These are phyloP conservation scores for Poteriospumella lacustris DNA, from an alignment of 108 stramenopile genomes.

Conservation along the genomic window DNA sequence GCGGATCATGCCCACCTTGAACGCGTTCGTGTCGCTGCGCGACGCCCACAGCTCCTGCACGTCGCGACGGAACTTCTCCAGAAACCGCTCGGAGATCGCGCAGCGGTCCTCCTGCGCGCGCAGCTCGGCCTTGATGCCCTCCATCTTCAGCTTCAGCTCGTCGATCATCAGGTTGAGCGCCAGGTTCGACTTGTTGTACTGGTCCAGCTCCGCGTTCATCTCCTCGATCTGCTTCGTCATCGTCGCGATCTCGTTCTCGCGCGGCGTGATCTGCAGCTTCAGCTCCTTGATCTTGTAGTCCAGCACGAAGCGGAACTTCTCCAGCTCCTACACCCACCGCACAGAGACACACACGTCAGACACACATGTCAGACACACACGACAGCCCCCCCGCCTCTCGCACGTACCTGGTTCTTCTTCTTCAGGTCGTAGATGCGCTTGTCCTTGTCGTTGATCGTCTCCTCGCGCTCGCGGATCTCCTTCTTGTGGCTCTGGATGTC, in stretches of 20 bases:
- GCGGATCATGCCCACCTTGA: slow-evolving; percentile 43
- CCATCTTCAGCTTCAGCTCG: slow-evolving; percentile 59
- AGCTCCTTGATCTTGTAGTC: slow-evolving; percentile 72
- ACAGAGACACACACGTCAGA: neutral
- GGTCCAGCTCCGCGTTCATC: slow-evolving; percentile 63
- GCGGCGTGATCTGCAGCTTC: slow-evolving; percentile 61
- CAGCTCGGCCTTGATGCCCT: slow-evolving; percentile 47
- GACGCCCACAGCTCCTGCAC: slow-evolving; percentile 27
- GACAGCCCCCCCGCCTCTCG: neutral
- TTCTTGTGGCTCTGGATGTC: slow-evolving; percentile 61
- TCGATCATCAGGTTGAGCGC: slow-evolving; percentile 64
- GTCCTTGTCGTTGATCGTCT: slow-evolving; percentile 62
- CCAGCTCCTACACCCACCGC: slow-evolving; percentile 46
- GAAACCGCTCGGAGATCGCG: slow-evolving; percentile 19
- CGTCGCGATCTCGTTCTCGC: slow-evolving; percentile 59
- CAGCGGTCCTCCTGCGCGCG: slow-evolving; percentile 37
- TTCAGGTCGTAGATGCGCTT: slow-evolving; percentile 59
- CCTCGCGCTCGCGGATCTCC: slow-evolving; percentile 64
- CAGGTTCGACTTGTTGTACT: slow-evolving; percentile 62
- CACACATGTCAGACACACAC: neutral
- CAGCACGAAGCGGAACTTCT: slow-evolving; percentile 70
- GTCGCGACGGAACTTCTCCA: slow-evolving; percentile 42
- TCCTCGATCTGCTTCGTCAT: slow-evolving; percentile 64
- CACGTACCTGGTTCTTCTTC: slow-evolving; percentile 54
- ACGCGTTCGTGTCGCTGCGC: slow-evolving; percentile 29